Percentiles rank a stretch among this genome's conserved stretches.
These are phyloP conservation scores for Scheffersomyces lignosus DNA, from an alignment of 805 yeast species.

Conservation along the genomic window DNA sequence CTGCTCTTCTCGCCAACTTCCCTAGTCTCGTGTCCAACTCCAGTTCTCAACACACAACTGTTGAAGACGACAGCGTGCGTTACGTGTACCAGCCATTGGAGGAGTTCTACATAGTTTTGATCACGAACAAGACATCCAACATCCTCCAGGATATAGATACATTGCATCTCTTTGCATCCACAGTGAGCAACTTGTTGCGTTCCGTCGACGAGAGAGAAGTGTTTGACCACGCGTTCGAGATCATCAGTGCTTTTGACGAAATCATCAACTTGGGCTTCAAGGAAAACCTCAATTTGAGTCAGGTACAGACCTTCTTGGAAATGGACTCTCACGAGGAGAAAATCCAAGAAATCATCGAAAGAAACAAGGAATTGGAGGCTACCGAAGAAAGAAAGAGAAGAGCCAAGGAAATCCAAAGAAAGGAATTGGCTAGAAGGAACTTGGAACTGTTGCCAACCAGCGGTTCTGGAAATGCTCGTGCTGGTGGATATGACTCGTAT, in stretches of 20 bases:
- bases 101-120: conserved; percentile 84
- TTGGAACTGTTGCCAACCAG: conserved; percentile 45
- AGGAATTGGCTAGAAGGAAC: conserved; percentile 66
- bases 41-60: conserved; percentile 84
- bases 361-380: conserved; percentile 95
- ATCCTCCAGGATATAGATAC: conserved; percentile 94
- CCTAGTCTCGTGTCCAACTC: conserved; percentile 74
- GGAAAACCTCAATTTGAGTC: conserved; percentile 79
- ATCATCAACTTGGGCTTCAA: conserved; percentile 86
- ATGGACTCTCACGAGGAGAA: conserved; percentile 99
- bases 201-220: conserved; percentile 80
- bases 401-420: conserved; percentile 86
- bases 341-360: conserved; percentile 95
- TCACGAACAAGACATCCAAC: conserved; percentile 88
- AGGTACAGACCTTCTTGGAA: conserved; percentile 84
- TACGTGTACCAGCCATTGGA: conserved; percentile 96
- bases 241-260: conserved; percentile 91
- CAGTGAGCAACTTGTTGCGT: conserved; percentile 72
- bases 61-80: conserved; percentile 88
- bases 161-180: conserved; percentile 77
- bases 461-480: conserved; percentile 10
- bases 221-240: conserved; percentile 81
- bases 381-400: conserved; percentile 94
- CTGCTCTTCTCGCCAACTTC: conserved; percentile 81
- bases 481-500: conserved; percentile 20